These are phyloP conservation scores for Cladosporium sp. DNA, from an alignment of 2,329 filamentous ascomycete species.

Conservation along the genomic window DNA sequence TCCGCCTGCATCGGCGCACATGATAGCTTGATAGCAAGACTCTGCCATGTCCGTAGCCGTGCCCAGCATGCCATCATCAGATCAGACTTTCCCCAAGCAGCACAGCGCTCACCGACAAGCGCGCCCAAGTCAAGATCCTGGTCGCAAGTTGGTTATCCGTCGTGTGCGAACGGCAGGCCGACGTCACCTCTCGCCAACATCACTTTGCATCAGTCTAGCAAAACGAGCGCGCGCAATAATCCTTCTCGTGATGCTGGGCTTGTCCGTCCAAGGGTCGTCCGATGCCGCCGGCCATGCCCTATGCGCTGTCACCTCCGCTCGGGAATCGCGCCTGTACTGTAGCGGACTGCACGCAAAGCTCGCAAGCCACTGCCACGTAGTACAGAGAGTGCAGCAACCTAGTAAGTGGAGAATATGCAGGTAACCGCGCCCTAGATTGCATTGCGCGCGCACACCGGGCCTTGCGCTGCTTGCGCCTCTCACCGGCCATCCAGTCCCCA, in stretches of 20 bases:
- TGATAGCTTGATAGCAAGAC: background rate
- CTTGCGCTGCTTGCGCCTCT: constrained; percentile 13
- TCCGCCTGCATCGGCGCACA: background rate
- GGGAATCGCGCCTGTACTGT: constrained; percentile 20
- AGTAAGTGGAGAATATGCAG: constrained; percentile 23
- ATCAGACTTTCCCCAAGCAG: constrained; percentile 14
- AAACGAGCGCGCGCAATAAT: background rate
- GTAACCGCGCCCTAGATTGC: constrained; percentile 24
- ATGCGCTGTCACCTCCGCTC: constrained; percentile 17
- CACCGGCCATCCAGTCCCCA: constrained; percentile 17
- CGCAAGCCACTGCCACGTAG: constrained; percentile 23
- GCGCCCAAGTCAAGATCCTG: constrained; percentile 8
- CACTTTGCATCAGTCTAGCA: background rate
- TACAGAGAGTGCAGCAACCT: constrained; percentile 11
- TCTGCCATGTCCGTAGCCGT: constrained; percentile 7
- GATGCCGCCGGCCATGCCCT: constrained; percentile 6
- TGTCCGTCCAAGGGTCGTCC: background rate
- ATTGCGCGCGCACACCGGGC: constrained; percentile 19
- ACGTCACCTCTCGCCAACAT: constrained; percentile 7
- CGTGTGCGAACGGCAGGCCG: background rate
- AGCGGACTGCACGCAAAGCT: constrained; percentile 6
- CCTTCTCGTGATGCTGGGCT: background rate
- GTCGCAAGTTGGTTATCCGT: constrained; percentile 6
- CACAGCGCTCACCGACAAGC: constrained; percentile 16
- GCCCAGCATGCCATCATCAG: background rate